Conservation (phyloP, 2,329 filamentous ascomycete genomes). For the Sordariomycetes sp. region DNA sequence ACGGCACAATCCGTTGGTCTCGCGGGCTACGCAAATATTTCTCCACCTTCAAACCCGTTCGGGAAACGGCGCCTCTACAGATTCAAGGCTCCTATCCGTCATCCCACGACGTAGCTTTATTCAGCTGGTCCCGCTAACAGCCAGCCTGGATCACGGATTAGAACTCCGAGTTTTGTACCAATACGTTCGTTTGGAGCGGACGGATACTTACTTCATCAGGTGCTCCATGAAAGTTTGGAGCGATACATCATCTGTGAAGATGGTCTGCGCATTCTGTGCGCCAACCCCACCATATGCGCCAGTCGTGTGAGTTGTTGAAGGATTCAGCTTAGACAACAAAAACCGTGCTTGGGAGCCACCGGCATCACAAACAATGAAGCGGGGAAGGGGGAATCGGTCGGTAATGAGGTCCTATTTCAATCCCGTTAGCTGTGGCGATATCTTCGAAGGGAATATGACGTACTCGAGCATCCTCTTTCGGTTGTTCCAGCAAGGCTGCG, state of each 20-base stretch:
- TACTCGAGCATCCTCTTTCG: slow-evolving; percentile 93
- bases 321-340: slow-evolving; percentile 92
- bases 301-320: slow-evolving; percentile 90
- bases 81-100: not conserved
- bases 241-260: slow-evolving; percentile 97
- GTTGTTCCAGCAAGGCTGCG: slow-evolving; percentile 73
- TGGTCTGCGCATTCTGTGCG: slow-evolving; percentile 83
- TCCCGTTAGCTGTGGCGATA: slow-evolving; percentile 12
- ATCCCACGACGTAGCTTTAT: not conserved
- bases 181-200: not conserved
- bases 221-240: slow-evolving; percentile 99
- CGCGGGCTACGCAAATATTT: not conserved
- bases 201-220: slow-evolving; percentile 78
- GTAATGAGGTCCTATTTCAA: slow-evolving; percentile 76
- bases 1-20: too few relatives aligned
- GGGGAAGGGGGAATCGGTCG: slow-evolving; percentile 93
- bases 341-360: slow-evolving; percentile 97
- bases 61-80: not conserved
- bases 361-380: slow-evolving; percentile 98
- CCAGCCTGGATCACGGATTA: slow-evolving; percentile 29
- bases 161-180: slow-evolving; percentile 5
- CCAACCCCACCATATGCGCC: slow-evolving; percentile 84
- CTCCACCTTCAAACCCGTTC: too few relatives aligned
- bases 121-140: slow-evolving; percentile 54
- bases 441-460: slow-evolving; percentile 18